Conservation (phyloP, 2,329 filamentous ascomycete genomes). For the Corynespora cassiicola region DNA sequence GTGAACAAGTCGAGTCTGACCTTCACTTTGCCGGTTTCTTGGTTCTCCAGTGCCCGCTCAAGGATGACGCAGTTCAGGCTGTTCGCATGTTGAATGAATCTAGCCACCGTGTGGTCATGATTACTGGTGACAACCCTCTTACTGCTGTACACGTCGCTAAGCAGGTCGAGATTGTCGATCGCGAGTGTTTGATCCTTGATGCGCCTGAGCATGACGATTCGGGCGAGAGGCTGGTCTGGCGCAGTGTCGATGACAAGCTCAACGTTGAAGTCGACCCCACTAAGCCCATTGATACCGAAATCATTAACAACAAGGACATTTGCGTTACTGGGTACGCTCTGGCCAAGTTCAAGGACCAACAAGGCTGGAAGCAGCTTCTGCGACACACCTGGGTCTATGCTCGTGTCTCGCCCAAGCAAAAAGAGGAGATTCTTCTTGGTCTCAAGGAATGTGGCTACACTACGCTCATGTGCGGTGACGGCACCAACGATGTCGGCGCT, state of each 20-base stretch:
- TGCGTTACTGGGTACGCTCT: conserved; percentile 96
- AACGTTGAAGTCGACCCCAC: conserved; percentile 85
- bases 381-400: conserved; percentile 97
- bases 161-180: conserved; percentile 96
- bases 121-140: conserved; percentile 96
- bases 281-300: conserved; percentile 78
- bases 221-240: conserved; percentile 86
- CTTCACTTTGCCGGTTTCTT: conserved; percentile 93
- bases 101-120: conserved; percentile 98
- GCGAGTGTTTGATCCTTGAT: conserved; percentile 92
- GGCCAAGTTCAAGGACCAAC: conserved; percentile 83
- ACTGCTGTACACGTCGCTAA: conserved; percentile 95
- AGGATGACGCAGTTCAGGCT: conserved; percentile 92
- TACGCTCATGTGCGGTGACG: conserved; percentile 97
- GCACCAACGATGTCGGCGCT: conserved; percentile 96
- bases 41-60: conserved; percentile 92
- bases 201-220: conserved; percentile 88
- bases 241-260: conserved; percentile 89
- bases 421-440: conserved; percentile 96
- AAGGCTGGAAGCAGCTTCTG: conserved; percentile 77
- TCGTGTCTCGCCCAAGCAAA: conserved; percentile 97
- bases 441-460: conserved; percentile 97
- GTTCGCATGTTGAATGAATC: conserved; percentile 98
- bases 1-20: conserved; percentile 86
- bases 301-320: conserved; percentile 85